Conservation (phyloP, 2,329 filamentous ascomycete species). For the Fusarium multiceps region DNA sequence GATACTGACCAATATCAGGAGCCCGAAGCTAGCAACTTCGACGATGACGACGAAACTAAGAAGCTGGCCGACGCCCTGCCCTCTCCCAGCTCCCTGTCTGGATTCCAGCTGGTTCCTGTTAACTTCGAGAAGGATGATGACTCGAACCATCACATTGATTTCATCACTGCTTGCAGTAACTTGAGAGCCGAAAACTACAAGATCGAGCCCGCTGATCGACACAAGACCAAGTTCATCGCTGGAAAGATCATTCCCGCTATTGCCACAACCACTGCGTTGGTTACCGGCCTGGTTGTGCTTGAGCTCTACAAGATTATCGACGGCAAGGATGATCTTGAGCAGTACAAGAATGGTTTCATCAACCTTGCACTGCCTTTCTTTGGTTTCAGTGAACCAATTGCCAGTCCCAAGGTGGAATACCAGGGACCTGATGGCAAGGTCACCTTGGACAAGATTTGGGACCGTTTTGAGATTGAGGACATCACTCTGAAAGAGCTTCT, state of each 20-base stretch:
- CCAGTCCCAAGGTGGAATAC: constrained; percentile 92
- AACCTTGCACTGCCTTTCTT: constrained; percentile 98
- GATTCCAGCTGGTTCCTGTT: constrained; percentile 89
- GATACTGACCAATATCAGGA: constrained; percentile 62
- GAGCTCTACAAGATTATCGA: constrained; percentile 98
- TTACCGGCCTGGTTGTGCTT: constrained; percentile 91
- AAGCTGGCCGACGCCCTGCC: constrained; percentile 79
- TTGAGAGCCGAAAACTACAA: constrained; percentile 98
- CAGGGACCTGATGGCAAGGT: constrained; percentile 81
- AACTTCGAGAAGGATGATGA: constrained; percentile 99
- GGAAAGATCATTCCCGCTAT: constrained; percentile 99
- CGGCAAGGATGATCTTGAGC: constrained; percentile 94
- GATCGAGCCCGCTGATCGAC: constrained; percentile 89
- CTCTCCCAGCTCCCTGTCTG: constrained; percentile 80
- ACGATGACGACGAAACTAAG: constrained; percentile 81
- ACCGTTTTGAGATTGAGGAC: constrained; percentile 91
- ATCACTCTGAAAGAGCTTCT: constrained; percentile 87
- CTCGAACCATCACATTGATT: constrained; percentile 97
- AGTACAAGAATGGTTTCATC: constrained; percentile 99
- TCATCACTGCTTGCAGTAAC: constrained; percentile 97
- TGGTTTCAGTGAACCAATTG: constrained; percentile 96
- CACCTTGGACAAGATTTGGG: constrained; percentile 95
- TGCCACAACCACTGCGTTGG: constrained; percentile 94
- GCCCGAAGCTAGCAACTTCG: constrained; percentile 78
- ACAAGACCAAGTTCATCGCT: constrained; percentile 99